Evolutionary conservation across 352 stramenopile genomes (phyloP), one percentile per base, ranked within the genome.

Genomic region (Pythium rhizo-oryzae): DNA sequence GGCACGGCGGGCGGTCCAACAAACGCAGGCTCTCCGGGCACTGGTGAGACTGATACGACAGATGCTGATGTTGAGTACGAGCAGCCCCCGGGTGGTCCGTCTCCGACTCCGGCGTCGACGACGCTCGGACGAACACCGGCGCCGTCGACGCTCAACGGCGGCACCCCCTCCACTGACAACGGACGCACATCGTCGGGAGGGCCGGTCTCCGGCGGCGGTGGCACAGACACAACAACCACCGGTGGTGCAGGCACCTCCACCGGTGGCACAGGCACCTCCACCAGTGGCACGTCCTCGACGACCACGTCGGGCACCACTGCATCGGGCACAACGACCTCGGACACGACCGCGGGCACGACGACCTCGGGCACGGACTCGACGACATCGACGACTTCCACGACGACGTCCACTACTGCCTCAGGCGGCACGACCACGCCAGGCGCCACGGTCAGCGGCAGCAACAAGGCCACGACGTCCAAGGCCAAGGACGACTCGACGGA

Each of bases 401-500:
- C 41, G 19, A 41, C 24, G 9, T 43, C 62, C 9, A 57, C 41
- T n/a, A 41, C 24, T 19, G 46, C 11, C 23, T n/a, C n/a, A 1
- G 47, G 47, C 37, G 53, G n/a, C 25, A 37, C 35, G 7, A 39
- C 62, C 7, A 44, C 21, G 51, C 53, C 62, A 0, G 57, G 49
- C 0, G 62, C 28, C 13, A 39, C 63, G 12, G 47, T 25, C 21
- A 30, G 18, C 24, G 28, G 21, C 64, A 83, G 65, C 51, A 71
- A 62, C 57, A 71, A 71, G 50, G n/a, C 57, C 4, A 41, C 55
- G 59, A 67, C 16, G 39, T 25, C 41, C 12, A 49, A 55, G 11
- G 65, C 35, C 50, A 41, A 47, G 0, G 63, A 57, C 21, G 69
- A 24, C 30, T 28, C 28, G 37, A 18, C 39, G 18, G 8, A 30